Conservation (phyloP, 1,139 yeast genomes). For the Kodamaea plutei region DNA sequence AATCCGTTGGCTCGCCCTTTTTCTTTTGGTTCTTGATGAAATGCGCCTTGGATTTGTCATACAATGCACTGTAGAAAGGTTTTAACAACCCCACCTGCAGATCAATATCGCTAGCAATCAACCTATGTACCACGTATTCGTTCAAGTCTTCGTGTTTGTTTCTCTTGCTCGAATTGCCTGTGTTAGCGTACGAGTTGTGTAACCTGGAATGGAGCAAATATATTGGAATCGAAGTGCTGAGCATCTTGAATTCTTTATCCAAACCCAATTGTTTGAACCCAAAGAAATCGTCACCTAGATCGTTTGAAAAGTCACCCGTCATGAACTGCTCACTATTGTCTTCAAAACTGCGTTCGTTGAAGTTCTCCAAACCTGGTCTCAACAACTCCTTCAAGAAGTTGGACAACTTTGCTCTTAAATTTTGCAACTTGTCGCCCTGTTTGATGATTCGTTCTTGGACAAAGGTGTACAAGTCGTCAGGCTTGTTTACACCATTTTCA, state of each 20-base stretch:
- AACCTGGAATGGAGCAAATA: conserved; percentile 81
- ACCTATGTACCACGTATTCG: conserved; percentile 43
- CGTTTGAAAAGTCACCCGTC: conserved; percentile 91
- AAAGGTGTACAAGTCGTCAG: conserved; percentile 71
- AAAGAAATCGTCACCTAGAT: conserved; percentile 93
- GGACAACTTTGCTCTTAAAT: conserved; percentile 65
- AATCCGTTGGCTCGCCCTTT: conserved; percentile 46
- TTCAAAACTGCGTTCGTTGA: conserved; percentile 71
- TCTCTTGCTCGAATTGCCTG: conserved; percentile 43
- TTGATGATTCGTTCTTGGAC: conserved; percentile 70
- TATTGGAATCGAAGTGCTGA: conserved; percentile 83
- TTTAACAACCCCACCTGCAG: conserved; percentile 55
- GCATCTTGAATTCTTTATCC: conserved; percentile 86
- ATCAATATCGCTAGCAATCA: conserved; percentile 49
- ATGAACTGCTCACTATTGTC: conserved; percentile 93
- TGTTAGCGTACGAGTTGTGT: conserved; percentile 45
- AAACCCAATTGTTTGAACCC: conserved; percentile 93
- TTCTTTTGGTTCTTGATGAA: conserved; percentile 50
- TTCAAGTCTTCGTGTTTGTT: conserved; percentile 62
- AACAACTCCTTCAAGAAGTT: conserved; percentile 72
- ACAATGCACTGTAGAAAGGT: conserved; percentile 52
- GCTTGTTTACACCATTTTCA: conserved; percentile 82
- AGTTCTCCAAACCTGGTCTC: conserved; percentile 76
- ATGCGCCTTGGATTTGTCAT: conserved; percentile 49
- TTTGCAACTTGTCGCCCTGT: conserved; percentile 66